A percentile compares a stretch with the other conserved stretches of the same genome.
These are phyloP conservation scores for Dendrostoma leiphaemia DNA, from an alignment of 2,329 filamentous ascomycete species.

Conservation along the genomic window DNA sequence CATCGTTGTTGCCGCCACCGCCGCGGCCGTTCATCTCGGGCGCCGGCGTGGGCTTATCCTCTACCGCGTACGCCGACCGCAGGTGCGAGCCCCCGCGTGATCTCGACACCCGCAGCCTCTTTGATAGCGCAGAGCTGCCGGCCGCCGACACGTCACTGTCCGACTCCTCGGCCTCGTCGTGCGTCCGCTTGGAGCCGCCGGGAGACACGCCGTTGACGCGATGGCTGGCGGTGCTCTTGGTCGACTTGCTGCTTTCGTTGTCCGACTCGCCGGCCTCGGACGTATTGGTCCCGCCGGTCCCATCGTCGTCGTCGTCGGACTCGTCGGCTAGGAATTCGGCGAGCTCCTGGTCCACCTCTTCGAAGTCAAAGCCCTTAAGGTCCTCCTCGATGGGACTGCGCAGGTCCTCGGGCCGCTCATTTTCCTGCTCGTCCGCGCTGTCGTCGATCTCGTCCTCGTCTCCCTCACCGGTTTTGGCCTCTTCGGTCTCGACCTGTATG, in stretches of 20 bases:
- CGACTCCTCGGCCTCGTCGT: slow-evolving; percentile 22
- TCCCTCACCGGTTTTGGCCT: slow-evolving; percentile 33
- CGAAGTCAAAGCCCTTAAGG: slow-evolving; percentile 60
- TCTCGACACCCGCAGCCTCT: slow-evolving; percentile 49
- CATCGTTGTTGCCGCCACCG: not conserved
- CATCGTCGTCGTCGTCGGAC: slow-evolving; percentile 23
- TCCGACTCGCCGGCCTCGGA: slow-evolving; percentile 15
- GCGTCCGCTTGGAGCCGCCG: slow-evolving; percentile 28
- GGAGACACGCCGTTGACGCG: slow-evolving; percentile 13
- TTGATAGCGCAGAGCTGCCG: slow-evolving; percentile 37
- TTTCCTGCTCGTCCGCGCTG: slow-evolving; percentile 35
- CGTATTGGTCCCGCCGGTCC: slow-evolving; percentile 19
- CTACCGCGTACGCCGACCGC: slow-evolving; percentile 33
- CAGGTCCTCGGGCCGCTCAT: not conserved
- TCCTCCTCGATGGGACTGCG: slow-evolving; percentile 57
- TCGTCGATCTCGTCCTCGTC: slow-evolving; percentile 44
- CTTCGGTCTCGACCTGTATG: slow-evolving; percentile 32
- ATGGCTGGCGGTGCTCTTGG: slow-evolving; percentile 4
- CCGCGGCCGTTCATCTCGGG: not conserved
- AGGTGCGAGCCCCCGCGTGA: slow-evolving; percentile 45
- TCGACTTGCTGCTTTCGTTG: slow-evolving; percentile 15
- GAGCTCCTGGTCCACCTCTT: slow-evolving; percentile 67
- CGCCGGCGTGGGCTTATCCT: not conserved
- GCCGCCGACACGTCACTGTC: slow-evolving; percentile 22
- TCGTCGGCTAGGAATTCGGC: slow-evolving; percentile 67